Evolutionary conservation across 805 yeast species (phyloP), one percentile per base, ranked within the genome.

Genomic region (Henningerozyma blattae): DNA sequence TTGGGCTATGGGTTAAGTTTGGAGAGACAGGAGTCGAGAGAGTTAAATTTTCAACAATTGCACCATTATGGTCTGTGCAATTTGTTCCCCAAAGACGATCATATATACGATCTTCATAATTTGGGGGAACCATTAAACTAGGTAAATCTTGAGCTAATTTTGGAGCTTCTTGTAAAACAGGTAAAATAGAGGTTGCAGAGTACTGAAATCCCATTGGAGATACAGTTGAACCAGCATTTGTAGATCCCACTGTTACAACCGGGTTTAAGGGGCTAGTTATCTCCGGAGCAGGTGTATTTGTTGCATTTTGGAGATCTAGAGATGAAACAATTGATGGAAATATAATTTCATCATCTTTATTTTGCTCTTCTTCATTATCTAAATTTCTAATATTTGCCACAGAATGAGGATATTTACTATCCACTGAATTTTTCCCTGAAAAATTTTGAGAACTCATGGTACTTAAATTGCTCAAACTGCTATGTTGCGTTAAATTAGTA

Each of bases 101-200:
- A 54, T 79, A 82, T 24, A 84, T 72, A 53, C 82, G 93, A 35
- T 69, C 73, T 37, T 74, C 86, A 53, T 86, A 87, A 37, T 78
- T 68, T 18, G 95, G 94, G 3, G 95, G 95, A 1, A 94, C 91
- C 59, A 73, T 65, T 37, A 68, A 62, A 5, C 66, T 63, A n/a
- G 57, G 3, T 16, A 22, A 22, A 27, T 16, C 22, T 13, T 32
- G 9, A 9, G 17, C 10, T 32, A 24, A 24, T 7, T 7, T 20
- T 20, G 22, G 22, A n/a, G n/a, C n/a, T n/a, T n/a, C n/a, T n/a
- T n/a, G n/a, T n/a, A n/a, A n/a, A n/a, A n/a, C n/a, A n/a, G n/a
- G n/a, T n/a, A n/a, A n/a, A n/a, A n/a, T n/a, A n/a, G n/a, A n/a
- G n/a, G n/a, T n/a, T n/a, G n/a, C n/a, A n/a, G n/a, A n/a, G n/a